Conservation (phyloP, 129 eudicot species). For the Saussurea involucrata region DNA sequence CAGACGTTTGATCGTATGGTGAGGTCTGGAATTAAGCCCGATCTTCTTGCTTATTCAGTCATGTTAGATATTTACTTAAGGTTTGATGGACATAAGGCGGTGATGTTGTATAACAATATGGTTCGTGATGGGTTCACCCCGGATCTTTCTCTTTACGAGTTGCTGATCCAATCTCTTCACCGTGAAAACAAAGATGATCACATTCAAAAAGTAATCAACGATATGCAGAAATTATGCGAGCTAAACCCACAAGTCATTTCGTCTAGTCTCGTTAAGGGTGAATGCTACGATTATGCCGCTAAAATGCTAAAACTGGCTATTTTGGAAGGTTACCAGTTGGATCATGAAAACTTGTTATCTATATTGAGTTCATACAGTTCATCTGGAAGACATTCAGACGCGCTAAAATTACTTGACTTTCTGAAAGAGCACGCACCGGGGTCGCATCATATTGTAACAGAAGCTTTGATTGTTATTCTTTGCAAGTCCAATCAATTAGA, state of each 20-base stretch:
- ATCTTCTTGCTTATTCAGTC: slow-evolving; percentile 76
- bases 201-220: slow-evolving; percentile 44
- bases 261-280: slow-evolving; percentile 56
- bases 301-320: slow-evolving; percentile 49
- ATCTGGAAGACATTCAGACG: slow-evolving; percentile 62
- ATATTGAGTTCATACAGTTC: slow-evolving; percentile 72
- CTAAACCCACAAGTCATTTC: slow-evolving; percentile 52
- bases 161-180: slow-evolving; percentile 49
- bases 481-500: slow-evolving; percentile 63
- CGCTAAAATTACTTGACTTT: slow-evolving; percentile 58
- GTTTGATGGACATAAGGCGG: slow-evolving; percentile 51
- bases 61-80: slow-evolving; percentile 70
- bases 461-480: slow-evolving; percentile 58
- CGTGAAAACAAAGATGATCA: slow-evolving; percentile 43
- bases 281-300: slow-evolving; percentile 62
- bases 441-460: slow-evolving; percentile 41
- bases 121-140: slow-evolving; percentile 65
- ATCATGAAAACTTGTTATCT: slow-evolving; percentile 52
- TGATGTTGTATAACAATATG: slow-evolving; percentile 69
- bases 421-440: slow-evolving; percentile 48
- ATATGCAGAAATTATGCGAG: slow-evolving; percentile 55
- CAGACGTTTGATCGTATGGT: slow-evolving; percentile 68
- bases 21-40: slow-evolving; percentile 82
- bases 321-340: slow-evolving; percentile 56
- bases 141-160: slow-evolving; percentile 57